Conservation (phyloP, 495 filamentous ascomycete genomes). For the Thozetella sp. region DNA sequence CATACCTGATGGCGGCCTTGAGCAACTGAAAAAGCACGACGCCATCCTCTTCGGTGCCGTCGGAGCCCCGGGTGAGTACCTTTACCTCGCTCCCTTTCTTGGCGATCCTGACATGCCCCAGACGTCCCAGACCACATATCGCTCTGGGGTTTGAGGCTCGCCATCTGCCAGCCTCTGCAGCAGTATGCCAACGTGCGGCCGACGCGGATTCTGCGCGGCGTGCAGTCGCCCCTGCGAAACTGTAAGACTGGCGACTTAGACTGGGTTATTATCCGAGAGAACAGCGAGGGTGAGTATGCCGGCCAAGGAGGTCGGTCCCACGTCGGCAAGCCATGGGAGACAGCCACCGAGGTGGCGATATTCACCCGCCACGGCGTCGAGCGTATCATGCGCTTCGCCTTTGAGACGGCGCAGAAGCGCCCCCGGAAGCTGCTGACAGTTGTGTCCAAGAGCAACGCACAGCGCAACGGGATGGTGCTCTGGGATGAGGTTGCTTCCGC, state of each 20-base stretch:
- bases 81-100: background rate
- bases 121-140: conserved; percentile 61
- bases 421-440: conserved; percentile 53
- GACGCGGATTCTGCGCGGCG: conserved; percentile 48
- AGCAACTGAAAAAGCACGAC: conserved; percentile 52
- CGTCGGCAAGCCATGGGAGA: conserved; percentile 50
- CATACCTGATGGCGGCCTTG: conserved; percentile 55
- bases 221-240: conserved; percentile 48
- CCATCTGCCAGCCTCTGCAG: conserved; percentile 56
- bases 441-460: conserved; percentile 60
- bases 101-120: conserved; percentile 11
- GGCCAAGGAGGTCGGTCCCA: conserved; percentile 58
- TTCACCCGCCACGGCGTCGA: conserved; percentile 55
- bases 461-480: conserved; percentile 59
- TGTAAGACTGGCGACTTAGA: conserved; percentile 45
- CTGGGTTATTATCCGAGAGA: conserved; percentile 61
- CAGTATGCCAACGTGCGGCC: conserved; percentile 61
- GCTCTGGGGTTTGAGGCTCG: conserved; percentile 55
- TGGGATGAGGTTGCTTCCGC: conserved; percentile 56
- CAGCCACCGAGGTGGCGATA: conserved; percentile 55
- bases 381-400: conserved; percentile 57
- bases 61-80: conserved; percentile 48
- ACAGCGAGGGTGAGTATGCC: conserved; percentile 60
- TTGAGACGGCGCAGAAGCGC: conserved; percentile 48
- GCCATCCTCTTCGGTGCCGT: conserved; percentile 61